These are phyloP conservation scores for Thermothielavioides terrestris DNA, from an alignment of 495 filamentous ascomycete species.

Conservation along the genomic window DNA sequence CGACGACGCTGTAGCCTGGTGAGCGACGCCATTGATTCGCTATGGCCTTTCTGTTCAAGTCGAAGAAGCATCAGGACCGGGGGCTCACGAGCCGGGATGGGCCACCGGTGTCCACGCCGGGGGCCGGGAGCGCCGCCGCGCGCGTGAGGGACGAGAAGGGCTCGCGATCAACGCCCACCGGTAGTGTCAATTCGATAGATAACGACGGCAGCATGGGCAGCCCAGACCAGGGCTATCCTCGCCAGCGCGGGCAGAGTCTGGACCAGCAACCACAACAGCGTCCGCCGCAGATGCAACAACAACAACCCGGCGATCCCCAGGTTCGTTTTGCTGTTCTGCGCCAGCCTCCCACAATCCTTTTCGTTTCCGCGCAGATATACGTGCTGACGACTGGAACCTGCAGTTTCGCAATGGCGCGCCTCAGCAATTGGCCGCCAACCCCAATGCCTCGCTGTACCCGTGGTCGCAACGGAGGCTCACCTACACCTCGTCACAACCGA, in stretches of 20 bases:
- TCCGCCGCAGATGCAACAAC: slow-evolving; percentile 14
- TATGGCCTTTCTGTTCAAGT: slow-evolving; percentile 70
- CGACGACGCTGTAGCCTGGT: slow-evolving; percentile 1
- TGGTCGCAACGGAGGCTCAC: slow-evolving; percentile 90
- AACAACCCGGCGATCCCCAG: slow-evolving; percentile 38
- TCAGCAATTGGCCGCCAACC: slow-evolving; percentile 25
- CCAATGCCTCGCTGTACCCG: slow-evolving; percentile 68
- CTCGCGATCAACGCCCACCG: slow-evolving; percentile 45
- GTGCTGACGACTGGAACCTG: slow-evolving; percentile 3
- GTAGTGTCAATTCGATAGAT: slow-evolving; percentile 46
- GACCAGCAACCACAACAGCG: slow-evolving; percentile 29
- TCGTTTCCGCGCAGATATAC: background rate
- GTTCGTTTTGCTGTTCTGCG: slow-evolving; percentile 31
- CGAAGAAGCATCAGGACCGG: slow-evolving; percentile 54
- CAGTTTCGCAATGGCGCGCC: slow-evolving; percentile 41
- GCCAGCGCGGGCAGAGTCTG: slow-evolving; percentile 30
- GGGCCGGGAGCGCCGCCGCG: slow-evolving; percentile 30
- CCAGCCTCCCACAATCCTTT: background rate
- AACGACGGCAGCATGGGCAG: slow-evolving; percentile 41
- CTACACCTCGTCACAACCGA: slow-evolving; percentile 71
- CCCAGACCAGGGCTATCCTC: slow-evolving; percentile 39
- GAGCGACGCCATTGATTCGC: slow-evolving; percentile 14
- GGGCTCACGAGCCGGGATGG: slow-evolving; percentile 39
- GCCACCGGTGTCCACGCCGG: slow-evolving; percentile 27
- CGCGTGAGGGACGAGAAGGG: slow-evolving; percentile 42